Percentiles rank a stretch among this genome's conserved stretches.
Conservation (phyloP, 2,329 filamentous ascomycete species). For the Colletotrichum destructivum region DNA sequence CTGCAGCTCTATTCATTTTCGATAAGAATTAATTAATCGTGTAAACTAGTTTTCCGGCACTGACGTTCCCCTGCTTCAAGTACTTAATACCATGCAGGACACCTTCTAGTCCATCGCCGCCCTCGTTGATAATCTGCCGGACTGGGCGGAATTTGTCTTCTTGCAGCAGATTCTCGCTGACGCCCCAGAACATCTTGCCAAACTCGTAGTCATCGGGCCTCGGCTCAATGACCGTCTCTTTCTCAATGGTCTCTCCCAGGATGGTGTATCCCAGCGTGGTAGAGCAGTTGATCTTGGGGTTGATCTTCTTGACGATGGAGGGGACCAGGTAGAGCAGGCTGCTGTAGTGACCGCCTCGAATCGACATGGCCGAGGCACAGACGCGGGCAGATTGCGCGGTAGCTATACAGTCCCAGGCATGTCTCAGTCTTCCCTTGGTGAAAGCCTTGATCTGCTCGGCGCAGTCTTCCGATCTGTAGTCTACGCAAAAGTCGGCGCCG, state of each 20-base stretch:
- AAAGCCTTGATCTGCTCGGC: conserved; percentile 45
- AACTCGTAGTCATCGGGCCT: conserved; percentile 55
- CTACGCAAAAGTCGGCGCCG: conserved; percentile 63
- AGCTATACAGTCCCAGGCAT: conserved; percentile 56
- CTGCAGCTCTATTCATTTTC: too few species aligned
- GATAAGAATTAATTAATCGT: neutral
- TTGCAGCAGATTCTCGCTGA: conserved; percentile 51
- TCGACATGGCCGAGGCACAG: conserved; percentile 49
- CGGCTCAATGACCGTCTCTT: conserved; percentile 36
- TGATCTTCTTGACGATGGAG: conserved; percentile 56
- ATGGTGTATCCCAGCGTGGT: conserved; percentile 57
- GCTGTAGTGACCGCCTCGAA: conserved; percentile 51
- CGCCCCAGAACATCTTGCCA: conserved; percentile 54
- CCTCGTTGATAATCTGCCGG: conserved; percentile 49
- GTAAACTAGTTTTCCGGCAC: neutral
- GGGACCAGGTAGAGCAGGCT: conserved; percentile 44
- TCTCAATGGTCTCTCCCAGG: conserved; percentile 53
- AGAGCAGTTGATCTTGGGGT: conserved; percentile 50
- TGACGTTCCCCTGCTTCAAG: neutral
- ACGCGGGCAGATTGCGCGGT: conserved; percentile 46
- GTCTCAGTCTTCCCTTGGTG: conserved; percentile 45
- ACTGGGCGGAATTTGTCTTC: conserved; percentile 54
- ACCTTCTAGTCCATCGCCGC: conserved; percentile 51
- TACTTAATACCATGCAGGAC: conserved; percentile 46
- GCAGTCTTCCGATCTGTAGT: conserved; percentile 56